Conservation (phyloP, 306 rosid genomes). For the Citrullus amarus region DNA sequence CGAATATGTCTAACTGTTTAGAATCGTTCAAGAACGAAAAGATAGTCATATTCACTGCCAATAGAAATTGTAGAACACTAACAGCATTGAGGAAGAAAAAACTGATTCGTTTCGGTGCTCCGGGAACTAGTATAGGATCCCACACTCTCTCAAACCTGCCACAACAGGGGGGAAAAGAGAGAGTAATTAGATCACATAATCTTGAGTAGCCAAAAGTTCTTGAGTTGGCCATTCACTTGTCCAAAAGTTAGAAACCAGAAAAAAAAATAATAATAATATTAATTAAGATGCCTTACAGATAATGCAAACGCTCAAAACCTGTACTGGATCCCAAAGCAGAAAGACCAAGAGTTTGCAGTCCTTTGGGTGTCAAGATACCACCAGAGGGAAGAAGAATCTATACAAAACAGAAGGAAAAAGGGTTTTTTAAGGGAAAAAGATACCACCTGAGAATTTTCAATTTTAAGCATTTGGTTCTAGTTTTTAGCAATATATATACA, state of each 20-base stretch:
- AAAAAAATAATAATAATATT: no score
- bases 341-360: constrained; percentile 81
- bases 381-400: constrained; percentile 91
- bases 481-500: constrained; percentile 17
- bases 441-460: not conserved
- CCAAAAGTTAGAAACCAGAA: not conserved
- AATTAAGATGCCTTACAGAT: constrained; percentile 39
- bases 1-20: constrained; percentile 15
- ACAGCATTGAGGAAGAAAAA: constrained; percentile 63
- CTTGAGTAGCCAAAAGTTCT: not conserved
- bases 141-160: constrained; percentile 84
- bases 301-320: constrained; percentile 91
- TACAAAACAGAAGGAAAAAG: constrained; percentile 13
- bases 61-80: constrained; percentile 24
- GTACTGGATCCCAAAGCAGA: constrained; percentile 60
- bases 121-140: constrained; percentile 84
- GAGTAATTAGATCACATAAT: not conserved
- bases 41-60: constrained; percentile 3
- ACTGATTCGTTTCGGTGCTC: constrained; percentile 60
- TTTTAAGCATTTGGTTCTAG: constrained; percentile 6
- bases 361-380: constrained; percentile 74
- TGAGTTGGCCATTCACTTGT: not conserved
- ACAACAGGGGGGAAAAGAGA: not conserved
- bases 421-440: not conserved
- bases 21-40: constrained; percentile 16